phyloP scores from a whole-genome alignment of 169 alveolate species.

The Cystoisospora suis region DNA sequence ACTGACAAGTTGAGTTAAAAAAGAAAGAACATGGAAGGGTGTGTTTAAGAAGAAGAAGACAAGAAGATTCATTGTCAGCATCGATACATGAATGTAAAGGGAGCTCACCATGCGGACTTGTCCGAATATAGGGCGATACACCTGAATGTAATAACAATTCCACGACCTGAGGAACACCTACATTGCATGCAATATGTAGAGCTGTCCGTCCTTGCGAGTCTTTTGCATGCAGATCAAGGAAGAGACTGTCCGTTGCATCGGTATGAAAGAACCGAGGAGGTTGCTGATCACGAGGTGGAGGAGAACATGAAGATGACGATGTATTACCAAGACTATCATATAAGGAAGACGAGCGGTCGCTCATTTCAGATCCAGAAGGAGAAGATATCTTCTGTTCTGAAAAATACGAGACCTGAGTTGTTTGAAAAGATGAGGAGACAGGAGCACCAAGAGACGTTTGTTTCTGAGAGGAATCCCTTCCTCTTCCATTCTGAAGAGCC shows the following conservation, averaged over 20 bases:
- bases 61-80: conserved; percentile 23
- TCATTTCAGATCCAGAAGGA: too few relatives aligned
- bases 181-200: conserved; percentile 44
- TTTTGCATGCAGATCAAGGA: conserved; percentile 37
- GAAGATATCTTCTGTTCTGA: too few relatives aligned
- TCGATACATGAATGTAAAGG: conserved; percentile 51
- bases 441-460: too few relatives aligned
- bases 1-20: background rate
- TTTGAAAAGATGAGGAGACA: too few relatives aligned
- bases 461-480: too few relatives aligned
- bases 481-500: too few relatives aligned
- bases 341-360: too few relatives aligned
- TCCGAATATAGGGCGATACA: conserved; percentile 38
- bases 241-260: background rate
- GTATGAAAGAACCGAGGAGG: too few relatives aligned
- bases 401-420: too few relatives aligned
- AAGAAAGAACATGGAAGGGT: conserved; percentile 40
- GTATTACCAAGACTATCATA: too few relatives aligned
- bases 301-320: too few relatives aligned
- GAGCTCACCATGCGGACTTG: conserved; percentile 16
- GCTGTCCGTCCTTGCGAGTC: conserved; percentile 57
- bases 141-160: conserved; percentile 62
- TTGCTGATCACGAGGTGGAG: too few relatives aligned
- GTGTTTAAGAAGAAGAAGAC: conserved; percentile 51
- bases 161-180: conserved; percentile 36